Base-by-base conservation (phyloP, 1,139 yeast species). In the Entelexis paramagnoliae region DNA sequence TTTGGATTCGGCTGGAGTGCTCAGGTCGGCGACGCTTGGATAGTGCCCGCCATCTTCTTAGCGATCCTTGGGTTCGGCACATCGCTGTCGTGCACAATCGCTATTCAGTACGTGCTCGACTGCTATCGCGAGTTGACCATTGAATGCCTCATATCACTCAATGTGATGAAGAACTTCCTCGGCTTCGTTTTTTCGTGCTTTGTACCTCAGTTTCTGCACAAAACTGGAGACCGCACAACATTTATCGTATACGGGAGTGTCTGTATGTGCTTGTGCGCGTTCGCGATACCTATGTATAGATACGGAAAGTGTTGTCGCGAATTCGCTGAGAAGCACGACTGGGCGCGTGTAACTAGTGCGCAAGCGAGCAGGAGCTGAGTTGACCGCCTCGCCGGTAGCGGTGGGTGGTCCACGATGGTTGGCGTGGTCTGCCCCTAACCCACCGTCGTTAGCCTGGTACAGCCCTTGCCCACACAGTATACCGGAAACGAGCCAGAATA, bases 1-100 rank as follows among this genome's bases (percentile, higher is more conserved):
- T 73, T 79, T 70, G 83, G 83, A 2, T 79, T 76, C 61, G 83
- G 83, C 2, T 79, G 83, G 83, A 69, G 81, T 4, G 63, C 79
- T 0, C 63, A 69, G 29, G 70, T 61, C 1, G 59, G 69, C 17
- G 78, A 77, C 60, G 62, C 66, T n/a, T 79, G 83, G 83, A 69
- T 76, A 54, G 82, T 75, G 1, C 83, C 83, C 0, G 70, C 79
- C 0, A 63, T 79, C 0, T 77, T 79, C 60, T 72, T 79, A 59
- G 82, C 79, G 0, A 65, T 76, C 41, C 65, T 79, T 38, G 74
- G 80, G 16, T 79, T 78, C 65, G 84, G 84, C 14, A 73, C 80
- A 54, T 74, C 80, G 2, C 66, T 79, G 62, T 80, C 81, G 0
- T 76, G 81, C 45, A 78, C 83, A 6, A 75, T 81, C 1, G 78